phyloP scores from a whole-genome alignment of 2,329 filamentous ascomycete genomes.

The Ilyonectria mors-panacis region DNA sequence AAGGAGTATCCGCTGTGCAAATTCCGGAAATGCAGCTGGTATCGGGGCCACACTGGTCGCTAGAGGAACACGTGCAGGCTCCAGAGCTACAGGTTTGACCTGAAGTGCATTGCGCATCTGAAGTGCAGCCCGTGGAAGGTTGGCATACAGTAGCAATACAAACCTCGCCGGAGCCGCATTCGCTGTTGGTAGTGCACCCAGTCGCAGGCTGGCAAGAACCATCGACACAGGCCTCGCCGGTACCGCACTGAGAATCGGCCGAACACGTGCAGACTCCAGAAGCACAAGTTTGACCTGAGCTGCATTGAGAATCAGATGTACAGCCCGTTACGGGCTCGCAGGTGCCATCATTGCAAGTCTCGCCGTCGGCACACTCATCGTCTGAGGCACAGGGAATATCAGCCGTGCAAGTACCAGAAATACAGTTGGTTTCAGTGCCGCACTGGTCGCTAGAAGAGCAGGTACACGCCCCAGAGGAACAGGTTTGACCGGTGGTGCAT shows the following conservation, averaged over 20 bases:
- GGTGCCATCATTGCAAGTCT: background rate
- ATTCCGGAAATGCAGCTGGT: constrained; percentile 5
- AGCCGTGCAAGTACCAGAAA: background rate
- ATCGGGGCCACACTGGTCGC: background rate
- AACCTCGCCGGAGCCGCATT: constrained; percentile 2
- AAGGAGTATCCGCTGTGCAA: constrained; percentile 10
- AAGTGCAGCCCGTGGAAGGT: background rate
- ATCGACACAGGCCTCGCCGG: background rate
- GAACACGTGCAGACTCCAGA: background rate
- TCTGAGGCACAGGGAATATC: background rate
- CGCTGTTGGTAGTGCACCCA: background rate
- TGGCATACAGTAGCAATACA: constrained; percentile 7
- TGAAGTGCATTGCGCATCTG: constrained; percentile 4
- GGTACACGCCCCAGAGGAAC: background rate
- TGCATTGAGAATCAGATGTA: background rate
- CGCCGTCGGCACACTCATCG: background rate
- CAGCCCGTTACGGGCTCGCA: background rate
- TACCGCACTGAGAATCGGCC: background rate
- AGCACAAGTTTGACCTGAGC: background rate
- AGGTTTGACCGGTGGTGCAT: constrained; percentile 2
- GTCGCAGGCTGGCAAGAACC: constrained; percentile 3
- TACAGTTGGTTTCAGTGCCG: background rate
- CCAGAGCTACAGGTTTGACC: constrained; percentile 4
- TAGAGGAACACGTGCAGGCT: background rate
- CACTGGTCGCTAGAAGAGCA: background rate